Evolutionary conservation across 202 grass and related monocot genomes (phyloP).

Genomic region (Dendrocalamus latiflorus): DNA sequence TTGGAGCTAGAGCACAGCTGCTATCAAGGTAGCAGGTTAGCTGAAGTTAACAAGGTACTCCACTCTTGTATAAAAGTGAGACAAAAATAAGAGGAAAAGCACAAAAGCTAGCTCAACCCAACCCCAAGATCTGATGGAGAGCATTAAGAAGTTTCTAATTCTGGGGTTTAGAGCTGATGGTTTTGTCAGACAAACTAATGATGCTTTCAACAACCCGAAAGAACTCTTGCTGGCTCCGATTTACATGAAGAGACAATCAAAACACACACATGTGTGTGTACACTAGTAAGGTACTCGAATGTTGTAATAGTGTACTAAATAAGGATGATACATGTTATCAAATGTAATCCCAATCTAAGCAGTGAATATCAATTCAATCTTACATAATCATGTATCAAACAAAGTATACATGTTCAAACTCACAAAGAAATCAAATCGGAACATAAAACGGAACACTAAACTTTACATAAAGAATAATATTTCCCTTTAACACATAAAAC

Average conservation of each 20-base stretch:
- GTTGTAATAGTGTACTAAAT: no score
- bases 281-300: no score
- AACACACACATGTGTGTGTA: no score
- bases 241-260: background rate
- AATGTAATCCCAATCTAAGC: no score
- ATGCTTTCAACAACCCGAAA: conserved; percentile 1
- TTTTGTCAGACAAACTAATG: conserved; percentile 4
- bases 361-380: no score
- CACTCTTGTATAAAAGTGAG: background rate
- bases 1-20: background rate
- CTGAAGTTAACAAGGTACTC: background rate
- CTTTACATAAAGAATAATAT: no score
- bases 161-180: background rate
- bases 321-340: no score
- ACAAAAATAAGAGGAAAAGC: background rate
- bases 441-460: no score
- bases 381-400: no score
- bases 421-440: no score
- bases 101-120: background rate
- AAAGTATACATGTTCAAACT: no score
- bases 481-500: no score
- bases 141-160: conserved; percentile 9
- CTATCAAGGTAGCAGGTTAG: background rate
- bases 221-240: background rate
- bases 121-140: background rate